Percentiles rank a stretch among this genome's conserved stretches.
These are phyloP conservation scores for Pythium diclinum DNA, from an alignment of 352 stramenopile genomes.

Conservation along the genomic window DNA sequence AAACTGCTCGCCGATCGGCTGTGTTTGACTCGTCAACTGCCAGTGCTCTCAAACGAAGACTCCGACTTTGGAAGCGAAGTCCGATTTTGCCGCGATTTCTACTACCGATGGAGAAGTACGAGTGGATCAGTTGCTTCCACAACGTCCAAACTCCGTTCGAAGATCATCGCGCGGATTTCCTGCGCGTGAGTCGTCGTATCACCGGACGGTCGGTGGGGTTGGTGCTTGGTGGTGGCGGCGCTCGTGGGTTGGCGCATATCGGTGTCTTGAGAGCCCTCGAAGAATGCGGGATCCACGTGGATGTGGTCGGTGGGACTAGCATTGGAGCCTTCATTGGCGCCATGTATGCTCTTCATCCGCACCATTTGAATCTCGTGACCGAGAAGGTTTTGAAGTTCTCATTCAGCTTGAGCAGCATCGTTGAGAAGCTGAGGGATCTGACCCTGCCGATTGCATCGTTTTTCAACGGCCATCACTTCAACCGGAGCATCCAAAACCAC, in stretches of 20 bases:
- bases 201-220: slow-evolving; percentile 92
- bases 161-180: slow-evolving; percentile 69
- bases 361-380: slow-evolving; percentile 60
- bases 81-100: slow-evolving; percentile 66
- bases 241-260: slow-evolving; percentile 92
- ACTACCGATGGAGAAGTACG: slow-evolving; percentile 79
- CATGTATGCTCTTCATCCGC: slow-evolving; percentile 73
- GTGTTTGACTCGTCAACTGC: slow-evolving; percentile 49
- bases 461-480: slow-evolving; percentile 87
- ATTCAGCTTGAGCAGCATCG: slow-evolving; percentile 60
- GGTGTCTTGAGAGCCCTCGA: slow-evolving; percentile 91
- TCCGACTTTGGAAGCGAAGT: slow-evolving; percentile 55
- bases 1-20: slow-evolving; percentile 41
- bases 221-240: slow-evolving; percentile 92
- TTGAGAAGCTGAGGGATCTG: slow-evolving; percentile 75
- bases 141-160: slow-evolving; percentile 82
- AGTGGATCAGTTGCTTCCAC: slow-evolving; percentile 86
- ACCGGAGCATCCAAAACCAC: slow-evolving; percentile 61
- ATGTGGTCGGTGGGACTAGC: slow-evolving; percentile 93
- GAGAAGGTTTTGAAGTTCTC: slow-evolving; percentile 58
- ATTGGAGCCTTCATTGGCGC: slow-evolving; percentile 86
- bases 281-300: slow-evolving; percentile 90
- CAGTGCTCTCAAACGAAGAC: slow-evolving; percentile 51
- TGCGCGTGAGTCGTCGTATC: slow-evolving; percentile 87
- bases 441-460: slow-evolving; percentile 89